These are phyloP conservation scores for Trichoderma gamsii DNA, from an alignment of 495 filamentous ascomycete species.

Conservation along the genomic window DNA sequence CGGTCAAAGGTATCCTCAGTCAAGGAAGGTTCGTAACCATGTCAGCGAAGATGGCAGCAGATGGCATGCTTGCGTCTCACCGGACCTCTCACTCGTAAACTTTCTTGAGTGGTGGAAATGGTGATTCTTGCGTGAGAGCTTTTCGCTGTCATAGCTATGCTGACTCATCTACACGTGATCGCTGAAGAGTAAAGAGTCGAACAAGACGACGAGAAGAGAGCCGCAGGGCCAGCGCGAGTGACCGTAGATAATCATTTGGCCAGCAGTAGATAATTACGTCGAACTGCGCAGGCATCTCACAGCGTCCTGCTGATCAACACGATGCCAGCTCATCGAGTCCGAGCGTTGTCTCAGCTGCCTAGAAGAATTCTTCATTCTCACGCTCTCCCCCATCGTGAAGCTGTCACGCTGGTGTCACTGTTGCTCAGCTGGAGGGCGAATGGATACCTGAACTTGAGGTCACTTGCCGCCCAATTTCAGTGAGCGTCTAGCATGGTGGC, in stretches of 20 bases:
- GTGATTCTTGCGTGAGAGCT: neutral
- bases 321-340: neutral
- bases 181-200: neutral
- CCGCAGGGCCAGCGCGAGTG: neutral
- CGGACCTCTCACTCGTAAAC: neutral
- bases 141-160: neutral
- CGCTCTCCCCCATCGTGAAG: neutral
- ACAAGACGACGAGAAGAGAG: neutral
- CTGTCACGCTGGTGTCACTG: neutral
- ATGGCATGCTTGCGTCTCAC: neutral
- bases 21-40: neutral
- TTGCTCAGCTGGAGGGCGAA: neutral
- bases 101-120: neutral
- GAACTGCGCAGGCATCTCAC: neutral
- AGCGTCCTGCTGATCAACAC: neutral
- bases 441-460: neutral
- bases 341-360: constrained; percentile 11
- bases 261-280: neutral
- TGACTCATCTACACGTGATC: neutral
- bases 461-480: constrained; percentile 8
- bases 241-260: neutral
- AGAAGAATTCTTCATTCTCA: neutral
- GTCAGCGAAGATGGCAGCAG: neutral
- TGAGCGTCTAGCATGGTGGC: neutral
- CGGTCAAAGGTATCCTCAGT: neutral